Percentiles rank a stretch among this genome's conserved stretches.
These are phyloP conservation scores for Byssoonygena ceratinophila DNA, from an alignment of 2,329 filamentous ascomycete genomes.

Conservation along the genomic window DNA sequence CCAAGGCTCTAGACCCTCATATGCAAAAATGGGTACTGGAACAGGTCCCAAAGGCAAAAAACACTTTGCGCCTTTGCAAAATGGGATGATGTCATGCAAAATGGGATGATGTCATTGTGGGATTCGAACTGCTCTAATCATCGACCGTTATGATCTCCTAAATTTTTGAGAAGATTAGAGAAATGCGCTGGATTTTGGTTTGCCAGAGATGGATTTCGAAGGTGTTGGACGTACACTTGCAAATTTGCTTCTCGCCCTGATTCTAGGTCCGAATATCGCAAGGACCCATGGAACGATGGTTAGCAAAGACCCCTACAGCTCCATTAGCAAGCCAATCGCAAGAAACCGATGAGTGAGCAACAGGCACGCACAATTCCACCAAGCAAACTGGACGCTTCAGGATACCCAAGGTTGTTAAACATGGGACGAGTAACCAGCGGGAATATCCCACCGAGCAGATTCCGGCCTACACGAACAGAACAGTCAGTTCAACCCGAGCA, in stretches of 20 bases:
- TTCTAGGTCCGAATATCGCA: conserved; percentile 64
- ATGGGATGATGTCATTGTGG: background rate
- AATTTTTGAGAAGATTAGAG: background rate
- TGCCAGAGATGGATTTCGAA: background rate
- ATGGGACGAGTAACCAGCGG: conserved; percentile 64
- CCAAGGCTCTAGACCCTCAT: background rate
- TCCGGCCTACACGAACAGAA: conserved; percentile 42
- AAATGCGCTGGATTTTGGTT: background rate
- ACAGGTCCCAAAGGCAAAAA: no score
- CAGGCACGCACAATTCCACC: conserved; percentile 53
- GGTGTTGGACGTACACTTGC: conserved; percentile 44
- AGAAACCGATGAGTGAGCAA: no score
- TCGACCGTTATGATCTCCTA: conserved; percentile 14
- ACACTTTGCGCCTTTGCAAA: no score
- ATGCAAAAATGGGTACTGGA: background rate
- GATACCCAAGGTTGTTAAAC: conserved; percentile 61
- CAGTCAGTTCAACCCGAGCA: background rate
- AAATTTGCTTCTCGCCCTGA: conserved; percentile 66
- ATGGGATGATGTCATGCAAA: no score
- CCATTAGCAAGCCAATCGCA: background rate
- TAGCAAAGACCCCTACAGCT: conserved; percentile 45
- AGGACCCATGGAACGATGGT: conserved; percentile 82
- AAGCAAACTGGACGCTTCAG: conserved; percentile 60
- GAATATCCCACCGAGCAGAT: conserved; percentile 70
- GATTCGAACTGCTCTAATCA: background rate